These are phyloP conservation scores for Scheffersomyces parashehatae DNA, from an alignment of 1,139 yeast species.

Conservation along the genomic window DNA sequence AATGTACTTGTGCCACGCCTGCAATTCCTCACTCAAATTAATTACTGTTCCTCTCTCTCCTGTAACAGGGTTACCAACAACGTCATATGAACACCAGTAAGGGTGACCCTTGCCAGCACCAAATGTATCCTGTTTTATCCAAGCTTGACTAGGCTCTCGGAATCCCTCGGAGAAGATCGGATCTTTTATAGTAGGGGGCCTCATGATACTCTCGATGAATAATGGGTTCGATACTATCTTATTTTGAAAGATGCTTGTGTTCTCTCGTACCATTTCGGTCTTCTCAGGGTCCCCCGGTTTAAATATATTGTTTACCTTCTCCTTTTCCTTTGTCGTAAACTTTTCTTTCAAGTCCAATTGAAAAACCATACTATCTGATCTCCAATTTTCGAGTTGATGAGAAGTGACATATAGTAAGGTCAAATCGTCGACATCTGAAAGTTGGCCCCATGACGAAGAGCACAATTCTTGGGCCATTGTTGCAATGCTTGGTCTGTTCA, in stretches of 20 bases:
- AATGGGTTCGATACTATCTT: constrained; percentile 20
- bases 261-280: constrained; percentile 4
- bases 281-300: constrained; percentile 3
- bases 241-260: constrained; percentile 7
- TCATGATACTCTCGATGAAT: constrained; percentile 20
- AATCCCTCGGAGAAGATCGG: constrained; percentile 14
- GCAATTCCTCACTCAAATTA: constrained; percentile 1
- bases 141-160: constrained; percentile 28
- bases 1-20: constrained; percentile 8
- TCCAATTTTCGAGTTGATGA: constrained; percentile 37
- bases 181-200: constrained; percentile 21
- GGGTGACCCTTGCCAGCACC: constrained; percentile 18
- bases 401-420: constrained; percentile 32
- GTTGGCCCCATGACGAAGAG: constrained; percentile 42
- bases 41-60: constrained; percentile 9
- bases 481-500: constrained; percentile 10
- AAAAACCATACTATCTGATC: constrained; percentile 13
- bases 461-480: constrained; percentile 26
- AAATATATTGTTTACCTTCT: constrained; percentile 8
- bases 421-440: constrained; percentile 24
- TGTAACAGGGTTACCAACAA: constrained; percentile 23
- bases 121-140: constrained; percentile 20
- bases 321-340: constrained; percentile 10
- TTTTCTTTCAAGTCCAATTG: constrained; percentile 15
- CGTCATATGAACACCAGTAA: constrained; percentile 39